Conservation (phyloP, 805 yeast species). For the Wickerhamomyces bisporus region DNA sequence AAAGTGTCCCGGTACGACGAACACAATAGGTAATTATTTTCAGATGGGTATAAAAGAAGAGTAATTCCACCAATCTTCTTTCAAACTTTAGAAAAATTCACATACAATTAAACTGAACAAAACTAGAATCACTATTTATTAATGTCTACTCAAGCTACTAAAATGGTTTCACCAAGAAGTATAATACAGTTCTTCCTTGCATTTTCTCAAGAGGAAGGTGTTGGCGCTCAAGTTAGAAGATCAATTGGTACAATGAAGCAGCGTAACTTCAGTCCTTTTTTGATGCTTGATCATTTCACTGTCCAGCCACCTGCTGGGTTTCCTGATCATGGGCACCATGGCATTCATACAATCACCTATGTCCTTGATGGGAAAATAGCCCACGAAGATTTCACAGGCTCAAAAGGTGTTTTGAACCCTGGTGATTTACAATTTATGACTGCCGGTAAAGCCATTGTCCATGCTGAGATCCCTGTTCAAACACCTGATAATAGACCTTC, state of each 20-base stretch:
- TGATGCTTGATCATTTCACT: slow-evolving; percentile 75
- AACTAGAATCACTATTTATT: neutral
- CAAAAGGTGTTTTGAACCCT: slow-evolving; percentile 66
- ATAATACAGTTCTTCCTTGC: slow-evolving; percentile 51
- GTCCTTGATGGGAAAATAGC: slow-evolving; percentile 62
- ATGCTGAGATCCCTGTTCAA: slow-evolving; percentile 77
- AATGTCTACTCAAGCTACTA: neutral
- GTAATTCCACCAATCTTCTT: neutral
- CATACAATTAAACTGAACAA: no score
- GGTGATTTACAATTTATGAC: slow-evolving; percentile 95
- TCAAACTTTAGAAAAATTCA: neutral
- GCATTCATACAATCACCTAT: slow-evolving; percentile 76
- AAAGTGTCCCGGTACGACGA: neutral
- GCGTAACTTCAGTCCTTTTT: slow-evolving; percentile 76
- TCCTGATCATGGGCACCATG: slow-evolving; percentile 81
- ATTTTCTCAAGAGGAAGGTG: slow-evolving; percentile 75
- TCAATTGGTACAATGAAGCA: slow-evolving; percentile 65
- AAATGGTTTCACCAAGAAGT: slow-evolving; percentile 34
- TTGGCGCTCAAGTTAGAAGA: slow-evolving; percentile 81
- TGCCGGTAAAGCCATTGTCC: slow-evolving; percentile 84
- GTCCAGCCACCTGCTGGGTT: slow-evolving; percentile 65
- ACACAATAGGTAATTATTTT: no score
- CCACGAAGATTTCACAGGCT: slow-evolving; percentile 84
- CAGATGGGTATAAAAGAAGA: neutral
- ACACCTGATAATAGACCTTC: slow-evolving; percentile 43